These are phyloP conservation scores for Mycosarcoma mackinlayi DNA, from an alignment of 1,284 basidiomycete genomes.

Conservation along the genomic window DNA sequence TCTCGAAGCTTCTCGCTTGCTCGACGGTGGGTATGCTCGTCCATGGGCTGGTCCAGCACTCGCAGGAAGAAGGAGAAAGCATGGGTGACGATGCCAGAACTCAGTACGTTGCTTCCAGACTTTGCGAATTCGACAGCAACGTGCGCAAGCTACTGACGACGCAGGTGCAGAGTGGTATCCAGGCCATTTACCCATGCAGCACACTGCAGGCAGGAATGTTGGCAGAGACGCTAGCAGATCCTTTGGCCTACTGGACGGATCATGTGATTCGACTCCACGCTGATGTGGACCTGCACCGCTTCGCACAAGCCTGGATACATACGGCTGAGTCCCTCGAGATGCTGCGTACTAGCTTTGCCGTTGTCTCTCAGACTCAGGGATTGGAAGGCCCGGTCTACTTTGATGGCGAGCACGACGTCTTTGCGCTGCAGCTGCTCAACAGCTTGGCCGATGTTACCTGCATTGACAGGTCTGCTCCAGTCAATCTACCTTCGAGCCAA, in stretches of 20 bases:
- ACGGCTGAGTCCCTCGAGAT: conserved; percentile 4
- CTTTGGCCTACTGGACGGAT: conserved; percentile 12
- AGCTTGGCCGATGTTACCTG: not conserved
- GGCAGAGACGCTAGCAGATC: conserved; percentile 18
- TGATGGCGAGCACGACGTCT: not conserved
- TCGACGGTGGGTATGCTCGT: conserved; percentile 8
- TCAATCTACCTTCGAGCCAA: not conserved
- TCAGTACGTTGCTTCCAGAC: not conserved
- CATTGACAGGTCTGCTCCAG: not conserved
- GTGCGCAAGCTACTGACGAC: not conserved
- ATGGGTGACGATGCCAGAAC: not conserved
- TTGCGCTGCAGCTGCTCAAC: conserved; percentile 9
- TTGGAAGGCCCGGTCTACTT: not conserved
- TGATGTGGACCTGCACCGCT: conserved; percentile 2
- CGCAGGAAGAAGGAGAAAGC: not conserved
- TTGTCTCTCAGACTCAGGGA: conserved; percentile 4
- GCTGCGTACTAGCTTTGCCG: conserved; percentile 12
- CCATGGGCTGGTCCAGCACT: not conserved
- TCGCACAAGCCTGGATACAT: conserved; percentile 6
- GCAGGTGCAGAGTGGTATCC: not conserved
- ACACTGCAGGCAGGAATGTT: conserved; percentile 15
- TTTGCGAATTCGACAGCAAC: not conserved
- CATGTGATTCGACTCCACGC: conserved; percentile 7
- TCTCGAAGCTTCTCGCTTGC: conserved; percentile 5
- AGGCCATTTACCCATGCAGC: conserved; percentile 9